Evolutionary conservation across 2,329 filamentous ascomycete genomes (phyloP), one percentile per base, ranked within the genome.

Genomic region (Herpotrichia juniperi): DNA sequence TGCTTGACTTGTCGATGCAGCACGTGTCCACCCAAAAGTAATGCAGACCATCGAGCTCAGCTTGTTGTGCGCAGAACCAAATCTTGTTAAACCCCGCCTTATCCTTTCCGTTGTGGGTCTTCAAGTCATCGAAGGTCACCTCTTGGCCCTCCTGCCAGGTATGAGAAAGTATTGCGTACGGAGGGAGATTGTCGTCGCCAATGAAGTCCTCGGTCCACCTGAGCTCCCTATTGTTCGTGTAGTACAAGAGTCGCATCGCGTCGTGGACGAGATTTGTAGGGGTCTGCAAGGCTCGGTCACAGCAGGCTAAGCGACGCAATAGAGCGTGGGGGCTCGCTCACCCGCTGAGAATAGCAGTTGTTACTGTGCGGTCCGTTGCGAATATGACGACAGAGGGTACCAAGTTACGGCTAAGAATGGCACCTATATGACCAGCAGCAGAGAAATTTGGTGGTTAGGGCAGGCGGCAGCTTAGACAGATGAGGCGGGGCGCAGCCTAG

Each of bases 111-210:
- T 14, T 43, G 25, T 39, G 43, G 17, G 37, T 43, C 19, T 17
- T 37, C 10, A 56, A 17, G 21, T 56, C 46, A 10, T 46, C 24
- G 22, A 50, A 53, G 30, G 43, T 43, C 2, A 53, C 46, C 46
- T 56, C 53, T 2, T 52, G 19, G 8, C 10, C 44, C 3, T 34
- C 48, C 14, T 25, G 37, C 53, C 50, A 56, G 2, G 42, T 53
- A 30, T 56, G 53, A 5, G 53, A 56, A 4, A 56, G 47, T 12
- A 54, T 54, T 8, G 47, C 47, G 26, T 54, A 54, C 10, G 25
- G 46, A 10, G 51, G 51, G n/a, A 49, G 43, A 1, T 39, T 10
- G 8, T 42, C 17, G 16, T 35, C 37, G 16, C 37, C 7, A 19
- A 35, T 35, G 8, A 35, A 35, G 32, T 35, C 32, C 32, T 35